These are phyloP conservation scores for Apiotrichum gracile DNA, from an alignment of 1,284 basidiomycete genomes.

Conservation along the genomic window DNA sequence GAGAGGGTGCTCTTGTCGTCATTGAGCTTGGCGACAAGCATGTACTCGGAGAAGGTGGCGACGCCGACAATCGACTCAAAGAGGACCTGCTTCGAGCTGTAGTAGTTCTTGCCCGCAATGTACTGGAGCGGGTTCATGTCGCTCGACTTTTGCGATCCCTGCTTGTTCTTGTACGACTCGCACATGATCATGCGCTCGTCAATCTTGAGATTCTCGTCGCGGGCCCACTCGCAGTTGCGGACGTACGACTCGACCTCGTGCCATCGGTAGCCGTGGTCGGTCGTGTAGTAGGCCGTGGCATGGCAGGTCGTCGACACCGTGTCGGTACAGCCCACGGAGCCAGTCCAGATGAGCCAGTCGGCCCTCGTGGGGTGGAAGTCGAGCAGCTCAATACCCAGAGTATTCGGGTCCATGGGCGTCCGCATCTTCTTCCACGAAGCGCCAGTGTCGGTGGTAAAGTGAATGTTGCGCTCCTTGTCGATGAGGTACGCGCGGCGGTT, in stretches of 20 bases:
- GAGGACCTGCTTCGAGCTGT: slow-evolving; percentile 62
- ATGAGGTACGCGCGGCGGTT: slow-evolving; percentile 83
- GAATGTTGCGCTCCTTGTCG: slow-evolving; percentile 61
- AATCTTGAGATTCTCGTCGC: slow-evolving; percentile 67
- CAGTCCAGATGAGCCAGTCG: slow-evolving; percentile 87
- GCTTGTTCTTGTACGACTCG: slow-evolving; percentile 79
- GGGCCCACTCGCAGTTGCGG: slow-evolving; percentile 84
- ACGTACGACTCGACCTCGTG: slow-evolving; percentile 75
- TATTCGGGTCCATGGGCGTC: slow-evolving; percentile 69
- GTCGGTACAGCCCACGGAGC: slow-evolving; percentile 61
- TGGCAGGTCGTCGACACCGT: slow-evolving; percentile 54
- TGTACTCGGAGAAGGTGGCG: slow-evolving; percentile 91
- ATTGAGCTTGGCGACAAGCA: slow-evolving; percentile 82
- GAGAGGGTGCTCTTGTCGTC: slow-evolving; percentile 53
- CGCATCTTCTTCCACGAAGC: slow-evolving; percentile 60
- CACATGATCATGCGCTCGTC: slow-evolving; percentile 86
- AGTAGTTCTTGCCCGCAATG: slow-evolving; percentile 73
- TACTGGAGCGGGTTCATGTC: slow-evolving; percentile 69
- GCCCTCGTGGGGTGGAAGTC: slow-evolving; percentile 78
- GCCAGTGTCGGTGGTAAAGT: slow-evolving; percentile 79
- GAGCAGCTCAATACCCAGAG: slow-evolving; percentile 67
- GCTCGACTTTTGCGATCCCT: slow-evolving; percentile 62
- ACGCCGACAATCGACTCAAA: slow-evolving; percentile 89
- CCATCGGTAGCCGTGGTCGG: slow-evolving; percentile 76
- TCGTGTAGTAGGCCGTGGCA: slow-evolving; percentile 65